A percentile compares a stretch with the other conserved stretches of the same genome.
Conservation (phyloP, 768 basidiomycete species). For the Hericium erinaceus region DNA sequence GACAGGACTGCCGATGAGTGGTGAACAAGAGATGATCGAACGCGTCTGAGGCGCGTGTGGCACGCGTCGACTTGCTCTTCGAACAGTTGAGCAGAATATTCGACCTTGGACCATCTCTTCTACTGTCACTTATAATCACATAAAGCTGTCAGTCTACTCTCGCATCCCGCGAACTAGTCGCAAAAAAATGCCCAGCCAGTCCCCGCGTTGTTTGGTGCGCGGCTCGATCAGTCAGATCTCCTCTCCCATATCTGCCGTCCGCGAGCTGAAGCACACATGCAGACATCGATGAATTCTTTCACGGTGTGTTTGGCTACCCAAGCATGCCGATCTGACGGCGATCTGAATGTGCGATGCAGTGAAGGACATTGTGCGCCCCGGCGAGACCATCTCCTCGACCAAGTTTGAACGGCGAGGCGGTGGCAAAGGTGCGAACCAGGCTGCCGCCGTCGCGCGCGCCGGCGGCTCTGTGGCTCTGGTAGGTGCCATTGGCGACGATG, state of each 20-base stretch:
- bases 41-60: background rate
- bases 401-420: constrained; percentile 40
- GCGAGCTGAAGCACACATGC: background rate
- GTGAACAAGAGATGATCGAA: background rate
- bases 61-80: background rate
- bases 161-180: background rate
- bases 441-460: constrained; percentile 45
- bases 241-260: background rate
- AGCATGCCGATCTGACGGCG: background rate
- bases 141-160: no score
- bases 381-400: constrained; percentile 50
- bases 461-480: constrained; percentile 39
- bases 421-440: constrained; percentile 60
- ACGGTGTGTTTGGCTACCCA: constrained; percentile 27
- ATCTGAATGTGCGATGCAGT: constrained; percentile 25
- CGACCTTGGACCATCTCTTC: no score
- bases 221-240: constrained; percentile 5
- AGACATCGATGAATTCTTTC: constrained; percentile 54
- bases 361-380: constrained; percentile 41
- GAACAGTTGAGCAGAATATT: background rate
- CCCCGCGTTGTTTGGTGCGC: constrained; percentile 3
- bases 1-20: background rate
- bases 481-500: constrained; percentile 47
- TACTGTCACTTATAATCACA: no score
- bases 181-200: background rate